Percentiles rank a stretch among this genome's conserved stretches.
Evolutionary conservation across 208 protist genomes (phyloP).

Genomic region (Leptomonas seymouri): DNA sequence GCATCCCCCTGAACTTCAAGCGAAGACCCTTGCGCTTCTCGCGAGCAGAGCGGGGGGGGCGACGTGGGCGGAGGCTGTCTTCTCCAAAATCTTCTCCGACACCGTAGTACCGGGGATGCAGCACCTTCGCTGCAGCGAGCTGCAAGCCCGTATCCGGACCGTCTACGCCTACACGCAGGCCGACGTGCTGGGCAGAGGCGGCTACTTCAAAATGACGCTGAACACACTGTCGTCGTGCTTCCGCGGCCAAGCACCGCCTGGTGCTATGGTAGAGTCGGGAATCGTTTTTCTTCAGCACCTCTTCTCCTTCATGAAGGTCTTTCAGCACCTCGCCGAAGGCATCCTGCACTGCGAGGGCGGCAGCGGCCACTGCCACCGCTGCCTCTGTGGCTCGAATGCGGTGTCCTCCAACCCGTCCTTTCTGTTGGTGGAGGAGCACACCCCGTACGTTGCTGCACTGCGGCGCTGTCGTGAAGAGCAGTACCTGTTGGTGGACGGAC

Average conservation of each 20-base stretch:
- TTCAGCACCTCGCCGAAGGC: conserved; percentile 28
- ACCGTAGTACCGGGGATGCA: not conserved
- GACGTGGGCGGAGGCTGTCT: conserved; percentile 20
- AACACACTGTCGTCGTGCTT: not conserved
- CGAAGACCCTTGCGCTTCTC: not conserved
- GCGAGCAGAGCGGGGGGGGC: not conserved
- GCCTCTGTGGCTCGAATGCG: conserved; percentile 4
- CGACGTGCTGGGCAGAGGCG: conserved; percentile 13
- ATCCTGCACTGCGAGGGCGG: not conserved
- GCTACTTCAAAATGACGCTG: conserved; percentile 20
- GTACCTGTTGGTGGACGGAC: conserved; percentile 22
- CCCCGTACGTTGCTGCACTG: conserved; percentile 8
- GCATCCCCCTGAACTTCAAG: not conserved
- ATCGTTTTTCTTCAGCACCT: conserved; percentile 6
- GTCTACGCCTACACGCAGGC: conserved; percentile 25
- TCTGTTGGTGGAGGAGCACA: conserved; percentile 28
- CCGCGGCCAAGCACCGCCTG: not conserved
- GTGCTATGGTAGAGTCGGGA: not conserved
- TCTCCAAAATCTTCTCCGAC: conserved; percentile 11
- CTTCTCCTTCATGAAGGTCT: conserved; percentile 28
- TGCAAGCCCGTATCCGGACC: conserved; percentile 24
- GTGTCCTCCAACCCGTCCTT: not conserved
- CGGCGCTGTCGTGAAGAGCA: conserved; percentile 24
- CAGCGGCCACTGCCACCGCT: not conserved
- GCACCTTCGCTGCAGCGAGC: conserved; percentile 2